Evolutionary conservation across 1,284 basidiomycete genomes (phyloP), one percentile per base, ranked within the genome.

Genomic region (Taiwanofungus camphoratus): DNA sequence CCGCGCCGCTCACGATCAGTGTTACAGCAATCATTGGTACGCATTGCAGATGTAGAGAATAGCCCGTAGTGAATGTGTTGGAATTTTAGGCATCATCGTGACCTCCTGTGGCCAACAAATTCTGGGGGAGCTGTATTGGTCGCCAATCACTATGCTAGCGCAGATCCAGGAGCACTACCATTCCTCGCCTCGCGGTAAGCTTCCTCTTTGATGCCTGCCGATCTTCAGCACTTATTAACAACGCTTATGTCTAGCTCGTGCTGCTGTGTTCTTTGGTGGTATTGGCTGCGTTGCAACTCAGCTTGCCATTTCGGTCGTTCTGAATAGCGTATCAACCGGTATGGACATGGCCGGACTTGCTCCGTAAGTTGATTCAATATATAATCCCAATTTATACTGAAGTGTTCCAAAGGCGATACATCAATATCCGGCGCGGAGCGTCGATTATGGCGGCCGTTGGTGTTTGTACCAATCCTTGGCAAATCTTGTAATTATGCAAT

Each of bases 341-440:
- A 45, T 45, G 43, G 43, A 45, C 26, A 19, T 45, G 16, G 43
- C 43, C 16, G 42, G 42, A 2, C 24, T 44, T 26, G 27, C 36
- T 21, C 38, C 43, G 43, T 45, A 23, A 29, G 43, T 26, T 39
- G 12, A 21, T 30, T 19, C 16, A 8, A 8, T 7, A 8, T 18
- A 12, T 23, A 36, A 13, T 23, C 5, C 5, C 23, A n/a, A 4
- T n/a, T 22, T 7, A 3, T 6, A 29, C 16, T 31, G 9, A 5
- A 26, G 12, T 4, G 16, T 36, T 7, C 18, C 18, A 5, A 13
- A 44, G 42, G 6, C 36, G 36, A 3, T 45, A 45, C 43, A 24
- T 45, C 31, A 45, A 45, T 38, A 45, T 45, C 37, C 30, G 43
- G 19, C 26, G 43, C 7, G 43, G 43, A 8, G 43, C 43, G 6